These are phyloP conservation scores for Setomelanomma holmii DNA, from an alignment of 2,329 filamentous ascomycete genomes.

Conservation along the genomic window DNA sequence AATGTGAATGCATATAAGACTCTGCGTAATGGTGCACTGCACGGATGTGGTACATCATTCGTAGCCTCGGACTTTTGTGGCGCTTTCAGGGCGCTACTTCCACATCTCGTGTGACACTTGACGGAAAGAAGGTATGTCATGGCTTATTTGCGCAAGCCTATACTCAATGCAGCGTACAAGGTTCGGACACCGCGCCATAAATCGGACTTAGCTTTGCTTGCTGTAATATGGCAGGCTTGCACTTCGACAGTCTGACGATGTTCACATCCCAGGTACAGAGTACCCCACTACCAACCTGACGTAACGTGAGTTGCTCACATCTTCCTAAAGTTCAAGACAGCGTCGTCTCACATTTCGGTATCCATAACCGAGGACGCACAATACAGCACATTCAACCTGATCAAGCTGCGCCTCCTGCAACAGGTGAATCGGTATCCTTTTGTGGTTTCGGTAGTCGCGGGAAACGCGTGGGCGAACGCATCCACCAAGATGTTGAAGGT, in stretches of 20 bases:
- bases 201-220: slow-evolving; percentile 14
- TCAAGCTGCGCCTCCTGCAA: no score
- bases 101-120: slow-evolving; percentile 22
- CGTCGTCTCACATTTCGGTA: no score
- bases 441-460: slow-evolving; percentile 34
- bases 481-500: slow-evolving; percentile 26
- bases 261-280: neutral
- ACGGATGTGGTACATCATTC: slow-evolving; percentile 21
- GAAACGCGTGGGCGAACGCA: slow-evolving; percentile 27
- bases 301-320: no score
- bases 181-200: slow-evolving; percentile 24
- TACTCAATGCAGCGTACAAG: slow-evolving; percentile 14
- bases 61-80: slow-evolving; percentile 21
- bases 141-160: slow-evolving; percentile 12
- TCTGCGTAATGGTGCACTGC: slow-evolving; percentile 19
- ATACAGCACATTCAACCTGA: no score
- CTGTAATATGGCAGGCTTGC: slow-evolving; percentile 8
- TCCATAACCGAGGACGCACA: no score
- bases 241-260: slow-evolving; percentile 14
- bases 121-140: slow-evolving; percentile 11
- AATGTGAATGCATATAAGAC: slow-evolving; percentile 15
- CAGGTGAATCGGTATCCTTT: no score
- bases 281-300: no score
- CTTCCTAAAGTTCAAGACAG: no score
- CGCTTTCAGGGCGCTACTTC: slow-evolving; percentile 15